phyloP scores from a whole-genome alignment of 139 green algal species.

The Micractinium conductrix region DNA sequence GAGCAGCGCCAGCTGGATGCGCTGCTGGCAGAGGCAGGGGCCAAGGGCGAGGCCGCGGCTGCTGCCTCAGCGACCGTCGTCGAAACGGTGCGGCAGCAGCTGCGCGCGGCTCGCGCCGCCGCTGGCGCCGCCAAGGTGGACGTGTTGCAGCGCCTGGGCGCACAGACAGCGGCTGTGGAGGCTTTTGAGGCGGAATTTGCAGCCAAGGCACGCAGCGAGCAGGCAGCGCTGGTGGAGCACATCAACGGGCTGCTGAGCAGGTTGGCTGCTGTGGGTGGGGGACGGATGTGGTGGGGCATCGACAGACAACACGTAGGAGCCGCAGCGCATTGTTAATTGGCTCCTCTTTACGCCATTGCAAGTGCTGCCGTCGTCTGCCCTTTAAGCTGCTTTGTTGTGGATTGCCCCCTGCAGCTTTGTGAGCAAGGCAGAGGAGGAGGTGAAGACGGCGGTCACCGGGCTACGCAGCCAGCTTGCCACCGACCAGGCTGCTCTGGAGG shows the following conservation, averaged over 20 bases:
- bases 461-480: not conserved
- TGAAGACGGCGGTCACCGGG: constrained; percentile 2
- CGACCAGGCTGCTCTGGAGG: constrained; percentile 16
- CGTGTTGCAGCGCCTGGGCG: constrained; percentile 17
- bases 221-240: constrained; percentile 49
- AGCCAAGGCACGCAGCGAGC: constrained; percentile 35
- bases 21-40: constrained; percentile 16
- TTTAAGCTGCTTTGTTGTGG: not conserved
- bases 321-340: too few relatives aligned
- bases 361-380: too few relatives aligned
- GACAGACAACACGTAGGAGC: too few relatives aligned
- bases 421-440: constrained; percentile 32
- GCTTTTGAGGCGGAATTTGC: constrained; percentile 40
- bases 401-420: constrained; percentile 44
- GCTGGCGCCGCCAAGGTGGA: not conserved
- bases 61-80: constrained; percentile 5
- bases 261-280: not conserved
- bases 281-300: too few relatives aligned
- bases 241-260: constrained; percentile 50
- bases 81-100: constrained; percentile 13
- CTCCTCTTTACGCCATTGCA: not conserved
- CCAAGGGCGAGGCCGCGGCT: constrained; percentile 17
- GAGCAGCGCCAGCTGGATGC: constrained; percentile 43
- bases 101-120: constrained; percentile 16
- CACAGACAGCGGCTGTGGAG: not conserved